A percentile compares a stretch with the other conserved stretches of the same genome.
phyloP scores from a whole-genome alignment of 345 rosid genomes.

The Linum tenue region DNA sequence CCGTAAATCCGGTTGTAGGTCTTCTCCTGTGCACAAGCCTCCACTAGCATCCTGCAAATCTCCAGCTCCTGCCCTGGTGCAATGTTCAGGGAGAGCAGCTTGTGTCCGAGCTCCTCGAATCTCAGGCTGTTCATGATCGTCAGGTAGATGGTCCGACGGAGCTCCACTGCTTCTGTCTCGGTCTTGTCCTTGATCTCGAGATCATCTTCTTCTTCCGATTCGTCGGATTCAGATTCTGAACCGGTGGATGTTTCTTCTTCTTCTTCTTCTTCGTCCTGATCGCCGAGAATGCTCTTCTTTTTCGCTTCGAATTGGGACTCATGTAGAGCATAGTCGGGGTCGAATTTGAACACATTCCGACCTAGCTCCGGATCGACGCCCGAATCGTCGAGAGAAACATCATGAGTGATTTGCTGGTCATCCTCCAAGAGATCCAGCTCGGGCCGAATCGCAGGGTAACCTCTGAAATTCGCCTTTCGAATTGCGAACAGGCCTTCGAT shows the following conservation, averaged over 20 bases:
- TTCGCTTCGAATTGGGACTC: conserved; percentile 46
- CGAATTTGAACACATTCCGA: conserved; percentile 59
- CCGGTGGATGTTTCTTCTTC: conserved; percentile 20
- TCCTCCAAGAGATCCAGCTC: neutral
- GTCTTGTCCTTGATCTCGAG: conserved; percentile 83
- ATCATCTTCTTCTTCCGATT: conserved; percentile 54
- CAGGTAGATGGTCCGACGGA: conserved; percentile 87
- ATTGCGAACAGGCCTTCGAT: neutral
- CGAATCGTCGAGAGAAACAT: neutral
- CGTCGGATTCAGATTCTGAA: conserved; percentile 25
- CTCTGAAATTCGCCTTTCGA: neutral
- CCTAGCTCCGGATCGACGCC: neutral
- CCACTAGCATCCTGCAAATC: neutral
- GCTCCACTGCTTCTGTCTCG: conserved; percentile 89
- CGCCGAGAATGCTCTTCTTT: conserved; percentile 80
- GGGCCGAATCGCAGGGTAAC: neutral
- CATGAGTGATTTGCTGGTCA: neutral
- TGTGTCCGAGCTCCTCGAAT: conserved; percentile 72
- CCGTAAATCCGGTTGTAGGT: neutral
- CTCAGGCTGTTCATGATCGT: conserved; percentile 96
- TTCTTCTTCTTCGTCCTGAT: conserved; percentile 45
- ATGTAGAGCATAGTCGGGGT: neutral
- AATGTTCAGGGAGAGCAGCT: neutral
- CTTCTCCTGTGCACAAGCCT: neutral
- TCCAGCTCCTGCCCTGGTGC: neutral